Conservation (phyloP, 2,329 filamentous ascomycete genomes). For the Fusarium pseudocircinatum region DNA sequence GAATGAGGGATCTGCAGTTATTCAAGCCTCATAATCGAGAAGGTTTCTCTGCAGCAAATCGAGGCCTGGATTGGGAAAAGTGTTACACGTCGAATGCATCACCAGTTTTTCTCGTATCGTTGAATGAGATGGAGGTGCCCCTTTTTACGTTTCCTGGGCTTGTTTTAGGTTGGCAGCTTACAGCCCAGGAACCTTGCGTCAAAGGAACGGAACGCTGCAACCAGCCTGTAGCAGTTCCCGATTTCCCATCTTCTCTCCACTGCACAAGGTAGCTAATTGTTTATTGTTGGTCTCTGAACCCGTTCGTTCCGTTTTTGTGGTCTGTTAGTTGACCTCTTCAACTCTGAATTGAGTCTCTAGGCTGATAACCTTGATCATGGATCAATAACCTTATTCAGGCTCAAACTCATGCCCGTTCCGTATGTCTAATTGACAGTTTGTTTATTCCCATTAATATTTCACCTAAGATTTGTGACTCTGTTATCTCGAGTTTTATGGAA, state of each 20-base stretch:
- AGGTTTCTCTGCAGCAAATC: conserved; percentile 10
- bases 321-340: background rate
- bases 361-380: background rate
- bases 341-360: background rate
- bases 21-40: conserved; percentile 19
- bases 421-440: background rate
- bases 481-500: background rate
- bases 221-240: conserved; percentile 13
- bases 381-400: background rate
- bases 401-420: background rate
- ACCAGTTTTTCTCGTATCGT: conserved; percentile 29
- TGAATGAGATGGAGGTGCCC: conserved; percentile 21
- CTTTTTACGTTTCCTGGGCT: conserved; percentile 26
- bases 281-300: background rate
- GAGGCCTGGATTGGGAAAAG: conserved; percentile 23
- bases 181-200: conserved; percentile 5
- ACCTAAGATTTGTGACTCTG: background rate
- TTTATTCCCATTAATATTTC: background rate
- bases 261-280: background rate
- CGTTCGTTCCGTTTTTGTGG: conserved; percentile 10
- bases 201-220: conserved; percentile 2
- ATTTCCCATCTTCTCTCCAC: background rate
- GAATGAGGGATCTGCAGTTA: conserved; percentile 33
- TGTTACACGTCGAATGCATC: conserved; percentile 28
- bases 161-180: conserved; percentile 25